Evolutionary conservation across 176 grass and related monocot genomes (phyloP).

Genomic region (Musa schizocarpa): DNA sequence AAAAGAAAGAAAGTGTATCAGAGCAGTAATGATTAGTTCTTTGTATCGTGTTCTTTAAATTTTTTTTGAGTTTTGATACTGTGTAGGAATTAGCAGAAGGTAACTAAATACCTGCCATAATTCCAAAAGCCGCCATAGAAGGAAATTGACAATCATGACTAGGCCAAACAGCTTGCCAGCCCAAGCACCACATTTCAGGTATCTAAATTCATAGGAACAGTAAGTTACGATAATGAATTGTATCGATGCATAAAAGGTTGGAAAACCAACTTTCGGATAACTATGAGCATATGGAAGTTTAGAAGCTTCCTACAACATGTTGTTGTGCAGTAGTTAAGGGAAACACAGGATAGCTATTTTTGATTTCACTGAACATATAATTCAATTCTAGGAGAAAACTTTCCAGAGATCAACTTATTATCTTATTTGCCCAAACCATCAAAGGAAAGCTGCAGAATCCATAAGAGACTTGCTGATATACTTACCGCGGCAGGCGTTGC

Average conservation of each 20-base stretch:
- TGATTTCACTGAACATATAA: not conserved
- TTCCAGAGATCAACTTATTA: too few species aligned
- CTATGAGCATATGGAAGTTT: too few species aligned
- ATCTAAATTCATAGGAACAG: conserved; percentile 34
- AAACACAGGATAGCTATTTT: not conserved
- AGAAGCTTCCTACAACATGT: too few species aligned
- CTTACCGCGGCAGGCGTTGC: conserved; percentile 61
- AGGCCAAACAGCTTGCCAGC: conserved; percentile 77
- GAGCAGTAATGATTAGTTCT: not conserved
- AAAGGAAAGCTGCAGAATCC: conserved; percentile 1
- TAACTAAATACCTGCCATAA: conserved; percentile 49
- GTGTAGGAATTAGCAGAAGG: not conserved
- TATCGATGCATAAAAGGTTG: not conserved
- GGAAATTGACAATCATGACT: conserved; percentile 78
- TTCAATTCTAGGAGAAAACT: too few species aligned
- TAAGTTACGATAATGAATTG: conserved; percentile 5
- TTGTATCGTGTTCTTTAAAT: not conserved
- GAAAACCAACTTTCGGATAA: too few species aligned
- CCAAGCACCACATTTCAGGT: conserved; percentile 73
- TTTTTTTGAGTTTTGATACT: not conserved
- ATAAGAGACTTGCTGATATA: not conserved
- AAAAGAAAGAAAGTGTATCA: not conserved
- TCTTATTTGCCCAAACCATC: not conserved
- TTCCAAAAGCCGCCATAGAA: conserved; percentile 59
- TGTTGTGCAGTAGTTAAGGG: not conserved